Base-by-base conservation (phyloP, 306 rosid genomes). In the Cucumis sativus region DNA sequence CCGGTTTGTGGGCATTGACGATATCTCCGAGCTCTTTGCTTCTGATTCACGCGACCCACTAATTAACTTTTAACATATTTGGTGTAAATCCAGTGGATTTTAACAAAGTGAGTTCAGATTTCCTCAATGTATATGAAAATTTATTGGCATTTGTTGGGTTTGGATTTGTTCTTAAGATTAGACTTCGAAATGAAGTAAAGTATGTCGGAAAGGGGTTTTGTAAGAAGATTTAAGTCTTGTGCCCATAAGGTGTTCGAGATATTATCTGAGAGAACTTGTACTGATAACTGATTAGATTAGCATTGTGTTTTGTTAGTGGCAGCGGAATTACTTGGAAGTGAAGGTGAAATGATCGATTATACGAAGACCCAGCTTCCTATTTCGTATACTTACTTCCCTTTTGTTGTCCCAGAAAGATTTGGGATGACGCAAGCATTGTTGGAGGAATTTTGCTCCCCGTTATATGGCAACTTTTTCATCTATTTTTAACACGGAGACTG, bases 81-180 rank as follows among this genome's bases (percentile, higher is more conserved):
- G 98, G 98, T 13, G 98, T 94, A 52, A 96, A 96, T 56, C 98
- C 97, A 0, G 94, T 88, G 84, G 98, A 90, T 65, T 91, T 91
- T 84, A n/a, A 45, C 9, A 87, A 94, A 96, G 97, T 91, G 73
- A 62, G 72, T 78, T 75, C 77, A 49, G 51, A 28, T 40, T n/a
- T 54, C 64, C 6, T 2, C 51, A 14, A 64, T 2, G 71, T 7
- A 66, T 39, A 2, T 37, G 47, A 33, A 58, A 20, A 8, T 2
- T 10, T 20, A 58, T 9, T 2, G 4, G 60, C 60, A 15, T 13
- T 15, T 51, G 17, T 3, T 51, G n/a, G n/a, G 28, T 37, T 45
- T 40, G 8, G 18, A 51, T 37, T 45, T 54, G 10, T 59, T 5
- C 25, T 10, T 65, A 77, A 77, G 74, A 39, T 37, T 41, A 82